These are phyloP conservation scores for Zanthoxylum bungeanum DNA, from an alignment of 345 rosid species.

Conservation along the genomic window DNA sequence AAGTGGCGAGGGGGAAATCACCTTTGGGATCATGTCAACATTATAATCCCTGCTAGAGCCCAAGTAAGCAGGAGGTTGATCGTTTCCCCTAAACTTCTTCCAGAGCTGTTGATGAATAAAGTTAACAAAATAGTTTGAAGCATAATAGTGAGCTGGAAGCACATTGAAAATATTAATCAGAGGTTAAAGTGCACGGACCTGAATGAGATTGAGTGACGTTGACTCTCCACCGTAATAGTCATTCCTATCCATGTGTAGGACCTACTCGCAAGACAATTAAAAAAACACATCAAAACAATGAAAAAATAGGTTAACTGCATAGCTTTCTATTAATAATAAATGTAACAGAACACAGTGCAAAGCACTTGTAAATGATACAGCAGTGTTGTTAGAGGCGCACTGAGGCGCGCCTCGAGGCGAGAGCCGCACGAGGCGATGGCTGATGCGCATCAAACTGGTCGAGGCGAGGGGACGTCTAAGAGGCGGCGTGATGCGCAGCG, in stretches of 20 bases:
- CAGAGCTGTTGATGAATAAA: slow-evolving; percentile 59
- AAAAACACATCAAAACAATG: slow-evolving; percentile 1
- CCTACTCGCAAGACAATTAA: slow-evolving; percentile 34
- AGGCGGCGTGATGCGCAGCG: no score
- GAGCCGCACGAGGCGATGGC: no score
- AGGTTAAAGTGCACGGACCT: slow-evolving; percentile 41
- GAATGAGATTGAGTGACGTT: slow-evolving; percentile 90
- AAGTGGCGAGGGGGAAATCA: slow-evolving; percentile 18
- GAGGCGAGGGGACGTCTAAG: no score
- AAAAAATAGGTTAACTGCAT: not conserved
- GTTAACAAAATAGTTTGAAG: slow-evolving; percentile 4
- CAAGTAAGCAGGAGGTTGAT: slow-evolving; percentile 84
- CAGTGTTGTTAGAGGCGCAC: no score
- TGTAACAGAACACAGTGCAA: not conserved
- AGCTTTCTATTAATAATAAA: not conserved
- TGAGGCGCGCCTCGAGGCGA: no score
- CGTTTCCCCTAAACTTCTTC: slow-evolving; percentile 89
- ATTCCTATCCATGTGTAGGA: slow-evolving; percentile 97
- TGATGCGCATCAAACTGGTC: no score
- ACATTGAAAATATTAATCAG: not conserved
- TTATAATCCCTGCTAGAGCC: slow-evolving; percentile 96
- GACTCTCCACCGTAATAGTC: slow-evolving; percentile 99
- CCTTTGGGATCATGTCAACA: slow-evolving; percentile 99
- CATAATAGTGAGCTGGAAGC: not conserved
- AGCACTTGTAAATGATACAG: not conserved